A percentile compares a stretch with the other conserved stretches of the same genome.
phyloP scores from a whole-genome alignment of 441 rosid species.

The Brassica hybrid region DNA sequence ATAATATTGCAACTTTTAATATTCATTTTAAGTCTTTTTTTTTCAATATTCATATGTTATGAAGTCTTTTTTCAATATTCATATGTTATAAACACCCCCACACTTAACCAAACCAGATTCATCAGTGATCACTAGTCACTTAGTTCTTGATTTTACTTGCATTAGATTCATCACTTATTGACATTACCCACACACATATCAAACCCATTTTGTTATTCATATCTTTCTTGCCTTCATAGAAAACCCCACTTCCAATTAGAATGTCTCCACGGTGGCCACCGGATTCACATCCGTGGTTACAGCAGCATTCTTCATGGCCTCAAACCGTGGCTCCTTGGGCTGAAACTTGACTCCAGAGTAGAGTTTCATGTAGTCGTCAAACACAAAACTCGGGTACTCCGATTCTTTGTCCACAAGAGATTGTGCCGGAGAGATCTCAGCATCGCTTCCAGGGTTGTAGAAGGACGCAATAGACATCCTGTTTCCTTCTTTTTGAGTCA shows the following conservation, averaged over 20 bases:
- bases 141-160: conserved; percentile 11
- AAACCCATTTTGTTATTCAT: conserved; percentile 14
- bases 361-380: conserved; percentile 82
- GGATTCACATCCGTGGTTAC: conserved; percentile 37
- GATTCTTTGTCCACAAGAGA: conserved; percentile 54
- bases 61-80: background rate
- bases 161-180: background rate
- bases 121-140: conserved; percentile 14
- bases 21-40: background rate
- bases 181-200: conserved; percentile 11
- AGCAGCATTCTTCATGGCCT: conserved; percentile 63
- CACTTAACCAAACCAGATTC: conserved; percentile 17
- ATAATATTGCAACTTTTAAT: background rate
- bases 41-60: no score
- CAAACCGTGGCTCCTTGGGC: conserved; percentile 83
- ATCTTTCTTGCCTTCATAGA: conserved; percentile 1
- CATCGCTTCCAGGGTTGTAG: conserved; percentile 79
- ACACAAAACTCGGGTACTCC: conserved; percentile 73
- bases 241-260: conserved; percentile 14
- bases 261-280: conserved; percentile 46
- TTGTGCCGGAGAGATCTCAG: conserved; percentile 69
- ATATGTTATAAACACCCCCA: conserved; percentile 17
- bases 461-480: conserved; percentile 86
- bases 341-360: conserved; percentile 73
- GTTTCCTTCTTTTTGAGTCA: conserved; percentile 65